A percentile compares a stretch with the other conserved stretches of the same genome.
Conservation (phyloP, 495 filamentous ascomycete species). For the Daldinia bambusicola region DNA sequence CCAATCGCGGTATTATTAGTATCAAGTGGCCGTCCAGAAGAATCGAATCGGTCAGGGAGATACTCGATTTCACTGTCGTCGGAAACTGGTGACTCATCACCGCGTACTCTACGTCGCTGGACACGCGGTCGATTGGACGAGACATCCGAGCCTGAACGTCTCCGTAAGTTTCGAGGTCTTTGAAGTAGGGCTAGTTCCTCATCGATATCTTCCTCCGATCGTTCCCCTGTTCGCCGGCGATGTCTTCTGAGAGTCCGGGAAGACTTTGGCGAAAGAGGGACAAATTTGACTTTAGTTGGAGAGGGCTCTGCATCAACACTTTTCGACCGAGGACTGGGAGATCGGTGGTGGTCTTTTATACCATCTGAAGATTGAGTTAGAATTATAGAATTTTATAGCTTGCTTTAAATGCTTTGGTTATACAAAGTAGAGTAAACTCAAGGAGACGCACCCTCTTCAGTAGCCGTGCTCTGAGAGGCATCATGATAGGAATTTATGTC, state of each 20-base stretch:
- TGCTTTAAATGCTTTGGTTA: background rate
- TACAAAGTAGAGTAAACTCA: conserved; percentile 37
- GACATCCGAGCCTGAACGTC: conserved; percentile 51
- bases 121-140: conserved; percentile 46
- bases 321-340: conserved; percentile 5
- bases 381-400: conserved; percentile 17
- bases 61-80: conserved; percentile 54
- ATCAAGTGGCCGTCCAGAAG: conserved; percentile 63
- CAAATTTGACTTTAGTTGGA: conserved; percentile 54
- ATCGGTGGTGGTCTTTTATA: conserved; percentile 46
- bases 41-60: conserved; percentile 74
- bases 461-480: conserved; percentile 46
- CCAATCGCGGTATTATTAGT: conserved; percentile 2
- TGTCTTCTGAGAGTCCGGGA: conserved; percentile 54
- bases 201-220: conserved; percentile 10
- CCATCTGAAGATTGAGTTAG: conserved; percentile 48
- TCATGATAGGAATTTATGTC: conserved; percentile 41
- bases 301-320: conserved; percentile 23
- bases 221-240: conserved; percentile 38
- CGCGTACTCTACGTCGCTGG: conserved; percentile 29
- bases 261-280: conserved; percentile 56
- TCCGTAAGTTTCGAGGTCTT: conserved; percentile 29
- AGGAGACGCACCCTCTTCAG: conserved; percentile 52
- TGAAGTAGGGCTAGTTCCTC: conserved; percentile 18
- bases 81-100: conserved; percentile 32